A percentile compares a stretch with the other conserved stretches of the same genome.
phyloP scores from a whole-genome alignment of 2,329 filamentous ascomycete genomes.

The Colletotrichum magnum region DNA sequence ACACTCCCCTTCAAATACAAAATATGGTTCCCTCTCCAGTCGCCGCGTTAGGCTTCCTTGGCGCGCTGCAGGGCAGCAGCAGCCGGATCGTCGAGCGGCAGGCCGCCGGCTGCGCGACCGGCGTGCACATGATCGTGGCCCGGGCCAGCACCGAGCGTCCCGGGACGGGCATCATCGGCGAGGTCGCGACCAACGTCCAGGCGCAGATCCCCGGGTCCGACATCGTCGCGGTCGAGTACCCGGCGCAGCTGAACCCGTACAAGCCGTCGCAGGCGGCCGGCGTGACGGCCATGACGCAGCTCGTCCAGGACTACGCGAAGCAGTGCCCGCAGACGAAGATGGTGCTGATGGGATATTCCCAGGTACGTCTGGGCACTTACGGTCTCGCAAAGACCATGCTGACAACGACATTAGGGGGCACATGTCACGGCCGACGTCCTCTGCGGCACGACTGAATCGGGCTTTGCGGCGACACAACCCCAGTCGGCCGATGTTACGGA shows the following conservation, averaged over 20 bases:
- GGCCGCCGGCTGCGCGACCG: slow-evolving; percentile 48
- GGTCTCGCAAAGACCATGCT: not conserved
- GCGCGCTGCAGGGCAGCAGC: slow-evolving; percentile 19
- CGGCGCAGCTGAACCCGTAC: slow-evolving; percentile 50
- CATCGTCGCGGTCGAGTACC: slow-evolving; percentile 54
- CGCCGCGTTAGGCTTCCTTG: slow-evolving; percentile 29
- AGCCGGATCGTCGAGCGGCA: slow-evolving; percentile 13
- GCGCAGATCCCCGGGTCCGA: slow-evolving; percentile 50
- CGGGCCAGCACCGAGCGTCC: slow-evolving; percentile 53
- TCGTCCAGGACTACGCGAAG: slow-evolving; percentile 51
- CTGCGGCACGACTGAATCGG: slow-evolving; percentile 52
- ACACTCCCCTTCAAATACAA: not conserved
- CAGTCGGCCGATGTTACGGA: slow-evolving; percentile 47
- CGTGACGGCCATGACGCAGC: slow-evolving; percentile 48
- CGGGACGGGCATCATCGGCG: slow-evolving; percentile 52
- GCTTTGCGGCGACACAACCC: slow-evolving; percentile 46
- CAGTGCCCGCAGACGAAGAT: slow-evolving; percentile 56
- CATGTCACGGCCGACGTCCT: slow-evolving; percentile 55
- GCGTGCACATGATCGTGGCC: slow-evolving; percentile 57
- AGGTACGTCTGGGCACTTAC: slow-evolving; percentile 46
- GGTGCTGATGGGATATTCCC: slow-evolving; percentile 58
- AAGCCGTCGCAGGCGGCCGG: slow-evolving; percentile 53
- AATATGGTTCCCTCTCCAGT: slow-evolving; percentile 32
- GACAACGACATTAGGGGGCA: slow-evolving; percentile 49
- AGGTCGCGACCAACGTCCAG: slow-evolving; percentile 50